These are phyloP conservation scores for Sclerotinia sclerotiorum DNA, from an alignment of 2,329 filamentous ascomycete species.

Conservation along the genomic window DNA sequence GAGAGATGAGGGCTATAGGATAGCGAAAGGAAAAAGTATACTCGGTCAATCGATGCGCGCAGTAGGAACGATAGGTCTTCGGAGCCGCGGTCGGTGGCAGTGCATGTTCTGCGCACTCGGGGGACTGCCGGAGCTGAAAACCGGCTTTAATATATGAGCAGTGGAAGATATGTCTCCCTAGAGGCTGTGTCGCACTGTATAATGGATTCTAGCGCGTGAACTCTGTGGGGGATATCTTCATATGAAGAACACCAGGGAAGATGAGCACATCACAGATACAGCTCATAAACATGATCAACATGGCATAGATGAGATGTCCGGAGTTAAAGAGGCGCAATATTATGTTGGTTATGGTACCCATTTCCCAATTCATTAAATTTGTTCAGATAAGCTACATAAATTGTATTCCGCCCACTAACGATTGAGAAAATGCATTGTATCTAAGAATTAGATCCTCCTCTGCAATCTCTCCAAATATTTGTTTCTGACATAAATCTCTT, in stretches of 20 bases:
- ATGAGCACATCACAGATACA: not conserved
- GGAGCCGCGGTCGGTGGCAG: too few species aligned
- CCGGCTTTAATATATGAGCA: not conserved
- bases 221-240: not conserved
- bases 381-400: constrained; percentile 11
- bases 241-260: not conserved
- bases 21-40: too few species aligned
- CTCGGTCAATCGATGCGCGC: not conserved
- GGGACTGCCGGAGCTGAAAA: not conserved
- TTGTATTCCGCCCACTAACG: not conserved
- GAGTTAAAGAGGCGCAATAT: constrained; percentile 14
- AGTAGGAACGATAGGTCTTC: not conserved
- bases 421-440: constrained; percentile 5
- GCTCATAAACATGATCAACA: not conserved
- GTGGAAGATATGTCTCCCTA: not conserved
- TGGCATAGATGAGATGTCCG: not conserved
- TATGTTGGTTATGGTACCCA: constrained; percentile 33
- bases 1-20: too few species aligned
- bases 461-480: not conserved
- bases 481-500: not conserved
- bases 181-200: not conserved
- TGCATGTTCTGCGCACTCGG: not conserved
- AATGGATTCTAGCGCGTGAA: not conserved
- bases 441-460: not conserved
- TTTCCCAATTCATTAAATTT: constrained; percentile 14